phyloP scores from a whole-genome alignment of 2,329 filamentous ascomycete genomes.

The Paramyrothecium roridum region DNA sequence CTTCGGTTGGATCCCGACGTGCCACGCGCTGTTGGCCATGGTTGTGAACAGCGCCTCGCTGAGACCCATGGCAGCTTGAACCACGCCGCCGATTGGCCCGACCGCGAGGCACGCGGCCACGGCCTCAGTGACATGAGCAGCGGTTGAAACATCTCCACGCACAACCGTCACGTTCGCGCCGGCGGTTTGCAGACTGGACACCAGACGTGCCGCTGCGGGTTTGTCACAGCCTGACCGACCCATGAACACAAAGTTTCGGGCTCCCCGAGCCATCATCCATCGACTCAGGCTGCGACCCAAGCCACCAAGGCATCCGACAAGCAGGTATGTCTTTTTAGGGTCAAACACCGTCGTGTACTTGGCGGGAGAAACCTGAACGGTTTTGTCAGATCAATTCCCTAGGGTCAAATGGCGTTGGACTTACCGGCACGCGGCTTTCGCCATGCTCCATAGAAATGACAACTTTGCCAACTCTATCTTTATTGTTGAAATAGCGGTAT shows the following conservation, averaged over 20 bases:
- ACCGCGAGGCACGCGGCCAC: neutral
- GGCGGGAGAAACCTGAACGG: conserved; percentile 1
- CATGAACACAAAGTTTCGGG: neutral
- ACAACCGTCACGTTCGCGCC: neutral
- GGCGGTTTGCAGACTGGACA: neutral
- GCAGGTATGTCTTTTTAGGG: conserved; percentile 10
- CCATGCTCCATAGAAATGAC: conserved; percentile 14
- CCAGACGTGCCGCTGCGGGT: neutral
- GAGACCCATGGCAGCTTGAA: conserved; percentile 1
- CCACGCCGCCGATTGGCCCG: neutral
- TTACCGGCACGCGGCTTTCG: conserved; percentile 2
- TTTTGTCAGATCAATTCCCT: neutral
- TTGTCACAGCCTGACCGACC: neutral
- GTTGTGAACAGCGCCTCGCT: neutral
- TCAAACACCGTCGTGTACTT: conserved; percentile 3
- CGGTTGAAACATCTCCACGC: neutral
- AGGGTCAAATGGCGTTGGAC: neutral
- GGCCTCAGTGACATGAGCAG: neutral
- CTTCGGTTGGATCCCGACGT: neutral
- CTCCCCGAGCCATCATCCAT: conserved; percentile 26
- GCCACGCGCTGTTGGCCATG: neutral
- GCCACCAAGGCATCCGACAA: conserved; percentile 21
- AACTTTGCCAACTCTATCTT: conserved; percentile 31
- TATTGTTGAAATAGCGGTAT: conserved; percentile 28
- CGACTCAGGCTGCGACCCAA: conserved; percentile 26